These are phyloP conservation scores for Acacia pycnantha DNA, from an alignment of 331 rosid genomes.

Conservation along the genomic window DNA sequence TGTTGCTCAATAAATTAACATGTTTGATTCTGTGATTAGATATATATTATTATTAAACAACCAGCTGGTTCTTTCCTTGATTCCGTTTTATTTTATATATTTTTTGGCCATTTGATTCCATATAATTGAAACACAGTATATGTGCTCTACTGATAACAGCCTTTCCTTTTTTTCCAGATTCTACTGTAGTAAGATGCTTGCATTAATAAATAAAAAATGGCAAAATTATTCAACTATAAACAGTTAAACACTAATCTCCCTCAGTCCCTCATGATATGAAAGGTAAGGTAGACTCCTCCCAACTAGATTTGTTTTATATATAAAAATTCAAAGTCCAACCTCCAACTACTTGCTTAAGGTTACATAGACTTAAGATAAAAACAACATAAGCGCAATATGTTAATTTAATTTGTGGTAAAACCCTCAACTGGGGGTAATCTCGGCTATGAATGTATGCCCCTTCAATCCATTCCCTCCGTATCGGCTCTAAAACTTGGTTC, in stretches of 20 bases:
- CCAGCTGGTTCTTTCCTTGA: neutral
- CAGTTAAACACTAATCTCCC: neutral
- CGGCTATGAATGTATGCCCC: neutral
- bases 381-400: neutral
- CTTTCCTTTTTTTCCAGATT: neutral
- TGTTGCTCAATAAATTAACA: neutral
- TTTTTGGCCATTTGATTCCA: neutral
- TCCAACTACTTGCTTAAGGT: too few relatives aligned
- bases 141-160: neutral
- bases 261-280: neutral
- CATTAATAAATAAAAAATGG: neutral
- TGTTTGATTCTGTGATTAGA: neutral
- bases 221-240: neutral
- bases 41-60: neutral
- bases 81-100: neutral
- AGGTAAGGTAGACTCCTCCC: neutral
- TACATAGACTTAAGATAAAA: too few relatives aligned
- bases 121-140: neutral
- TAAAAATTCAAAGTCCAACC: too few relatives aligned
- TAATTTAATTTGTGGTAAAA: neutral
- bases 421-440: neutral
- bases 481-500: too few relatives aligned
- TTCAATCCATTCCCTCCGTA: neutral
- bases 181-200: neutral
- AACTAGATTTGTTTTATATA: neutral